phyloP scores from a whole-genome alignment of 139 green algal genomes.

The Ettlia oleoabundans region DNA sequence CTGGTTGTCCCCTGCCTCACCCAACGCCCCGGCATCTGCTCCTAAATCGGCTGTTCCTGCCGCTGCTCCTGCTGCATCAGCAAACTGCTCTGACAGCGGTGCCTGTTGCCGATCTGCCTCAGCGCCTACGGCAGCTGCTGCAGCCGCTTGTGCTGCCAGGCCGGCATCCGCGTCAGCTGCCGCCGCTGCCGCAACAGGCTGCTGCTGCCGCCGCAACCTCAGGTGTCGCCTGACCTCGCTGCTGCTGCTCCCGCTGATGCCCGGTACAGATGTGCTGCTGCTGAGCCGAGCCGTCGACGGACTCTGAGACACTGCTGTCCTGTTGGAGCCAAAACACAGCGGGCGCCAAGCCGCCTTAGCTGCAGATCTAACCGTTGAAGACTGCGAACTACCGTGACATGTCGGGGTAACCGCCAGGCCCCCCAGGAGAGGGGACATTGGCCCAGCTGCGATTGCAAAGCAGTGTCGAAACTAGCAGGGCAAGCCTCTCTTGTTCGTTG shows the following conservation, averaged over 20 bases:
- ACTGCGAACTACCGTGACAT: too few species aligned
- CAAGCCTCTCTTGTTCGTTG: neutral
- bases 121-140: neutral
- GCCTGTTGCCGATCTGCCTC: neutral
- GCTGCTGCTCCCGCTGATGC: neutral
- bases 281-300: neutral
- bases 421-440: too few species aligned
- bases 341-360: too few species aligned
- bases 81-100: neutral
- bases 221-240: neutral
- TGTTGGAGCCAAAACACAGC: neutral
- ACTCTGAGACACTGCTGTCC: neutral
- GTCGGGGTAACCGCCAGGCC: too few species aligned
- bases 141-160: neutral
- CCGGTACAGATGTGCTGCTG: neutral
- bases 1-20: neutral
- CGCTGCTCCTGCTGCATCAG: neutral
- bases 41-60: neutral
- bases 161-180: neutral
- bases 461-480: neutral
- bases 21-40: neutral
- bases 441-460: too few species aligned
- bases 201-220: neutral
- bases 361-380: too few species aligned
- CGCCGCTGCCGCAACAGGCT: neutral